phyloP scores from a whole-genome alignment of 805 yeast genomes.

The Lachancea waltii region DNA sequence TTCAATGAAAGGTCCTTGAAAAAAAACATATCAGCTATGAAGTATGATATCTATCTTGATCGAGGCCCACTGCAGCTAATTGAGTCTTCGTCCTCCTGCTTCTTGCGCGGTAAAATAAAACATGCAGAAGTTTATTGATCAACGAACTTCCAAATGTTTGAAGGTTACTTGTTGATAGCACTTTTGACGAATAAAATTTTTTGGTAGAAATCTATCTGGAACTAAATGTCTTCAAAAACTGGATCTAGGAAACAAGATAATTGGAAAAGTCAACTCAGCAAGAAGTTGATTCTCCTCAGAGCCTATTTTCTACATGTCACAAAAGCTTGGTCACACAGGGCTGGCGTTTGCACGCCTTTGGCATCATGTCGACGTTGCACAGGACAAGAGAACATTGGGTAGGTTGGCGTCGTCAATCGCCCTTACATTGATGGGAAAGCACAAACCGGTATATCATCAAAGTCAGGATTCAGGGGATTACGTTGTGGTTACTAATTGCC shows the following conservation, averaged over 20 bases:
- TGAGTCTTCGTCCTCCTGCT: background rate
- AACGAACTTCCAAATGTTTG: background rate
- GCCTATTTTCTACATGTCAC: slow-evolving; percentile 24
- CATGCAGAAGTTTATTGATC: background rate
- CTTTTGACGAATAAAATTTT: background rate
- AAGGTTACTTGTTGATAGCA: background rate
- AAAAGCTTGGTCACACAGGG: slow-evolving; percentile 44
- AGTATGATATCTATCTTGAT: background rate
- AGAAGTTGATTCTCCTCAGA: no score
- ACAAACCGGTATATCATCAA: slow-evolving; percentile 81
- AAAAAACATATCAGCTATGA: slow-evolving; percentile 33
- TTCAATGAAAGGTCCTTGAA: slow-evolving; percentile 84
- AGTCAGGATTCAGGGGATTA: slow-evolving; percentile 90
- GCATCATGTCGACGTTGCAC: slow-evolving; percentile 92
- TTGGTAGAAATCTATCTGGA: background rate
- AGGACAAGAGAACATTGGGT: slow-evolving; percentile 82
- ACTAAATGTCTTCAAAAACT: no score
- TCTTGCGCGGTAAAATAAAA: background rate
- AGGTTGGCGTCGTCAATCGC: slow-evolving; percentile 89
- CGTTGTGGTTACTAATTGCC: slow-evolving; percentile 92
- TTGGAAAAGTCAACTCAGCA: no score
- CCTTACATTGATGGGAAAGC: slow-evolving; percentile 87
- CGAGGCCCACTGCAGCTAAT: background rate
- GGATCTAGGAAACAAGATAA: no score
- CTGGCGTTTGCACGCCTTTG: slow-evolving; percentile 79